Evolutionary conservation across 768 basidiomycete genomes (phyloP).

Genomic region (Kondoa malvinella): DNA sequence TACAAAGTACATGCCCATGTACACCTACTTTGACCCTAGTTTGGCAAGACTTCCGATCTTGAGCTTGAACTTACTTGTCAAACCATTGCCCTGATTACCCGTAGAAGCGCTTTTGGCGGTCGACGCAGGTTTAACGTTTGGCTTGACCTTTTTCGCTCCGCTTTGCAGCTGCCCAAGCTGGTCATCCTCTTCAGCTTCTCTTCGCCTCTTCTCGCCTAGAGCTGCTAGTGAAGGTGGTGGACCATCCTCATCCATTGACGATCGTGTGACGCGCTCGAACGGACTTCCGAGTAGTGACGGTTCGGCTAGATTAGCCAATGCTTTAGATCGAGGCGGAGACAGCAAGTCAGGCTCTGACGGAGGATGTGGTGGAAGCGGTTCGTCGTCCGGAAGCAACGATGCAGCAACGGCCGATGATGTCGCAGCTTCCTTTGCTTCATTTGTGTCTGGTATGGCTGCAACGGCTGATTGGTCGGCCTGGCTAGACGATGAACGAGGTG

Average conservation of each 20-base stretch:
- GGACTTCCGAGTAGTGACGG: slow-evolving; percentile 11
- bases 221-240: slow-evolving; percentile 16
- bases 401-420: neutral
- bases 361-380: neutral
- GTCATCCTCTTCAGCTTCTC: slow-evolving; percentile 50
- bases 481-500: slow-evolving; percentile 27
- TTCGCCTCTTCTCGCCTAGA: slow-evolving; percentile 51
- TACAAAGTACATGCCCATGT: neutral
- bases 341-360: no score
- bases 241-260: neutral
- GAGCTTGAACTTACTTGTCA: neutral
- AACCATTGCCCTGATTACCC: neutral
- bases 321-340: neutral
- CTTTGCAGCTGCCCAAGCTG: neutral
- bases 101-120: neutral
- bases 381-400: neutral
- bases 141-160: neutral
- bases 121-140: neutral
- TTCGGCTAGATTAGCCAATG: neutral
- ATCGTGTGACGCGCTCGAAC: neutral
- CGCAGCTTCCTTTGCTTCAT: neutral
- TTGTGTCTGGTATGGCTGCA: neutral
- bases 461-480: neutral
- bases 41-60: neutral
- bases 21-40: neutral